Evolutionary conservation across 192 early-diverging fungal species (phyloP).

Genomic region (Polychytrium aggregatum): DNA sequence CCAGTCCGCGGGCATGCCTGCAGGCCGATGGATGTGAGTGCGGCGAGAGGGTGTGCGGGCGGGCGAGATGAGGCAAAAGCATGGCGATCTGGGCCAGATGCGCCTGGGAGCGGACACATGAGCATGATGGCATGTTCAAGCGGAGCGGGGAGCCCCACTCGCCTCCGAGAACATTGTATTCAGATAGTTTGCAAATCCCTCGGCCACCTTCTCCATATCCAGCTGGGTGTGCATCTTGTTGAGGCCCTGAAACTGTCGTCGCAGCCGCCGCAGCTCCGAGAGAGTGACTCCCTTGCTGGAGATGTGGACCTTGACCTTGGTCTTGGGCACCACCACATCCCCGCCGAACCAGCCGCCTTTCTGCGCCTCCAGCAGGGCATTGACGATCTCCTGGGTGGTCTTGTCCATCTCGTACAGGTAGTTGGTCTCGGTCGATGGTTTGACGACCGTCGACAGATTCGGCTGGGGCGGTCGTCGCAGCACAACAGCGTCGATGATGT

Average conservation of each 20-base stretch:
- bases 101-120: too few relatives aligned
- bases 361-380: constrained; percentile 64
- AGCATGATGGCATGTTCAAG: too few relatives aligned
- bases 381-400: constrained; percentile 66
- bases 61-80: too few relatives aligned
- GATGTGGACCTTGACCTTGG: constrained; percentile 32
- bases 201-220: constrained; percentile 58
- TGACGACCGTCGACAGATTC: constrained; percentile 78
- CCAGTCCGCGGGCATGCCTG: too few relatives aligned
- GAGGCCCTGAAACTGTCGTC: constrained; percentile 75
- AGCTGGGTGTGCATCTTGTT: constrained; percentile 76
- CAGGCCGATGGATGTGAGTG: too few relatives aligned
- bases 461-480: constrained; percentile 63
- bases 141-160: too few relatives aligned
- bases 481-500: constrained; percentile 69
- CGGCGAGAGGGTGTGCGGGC: too few relatives aligned
- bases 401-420: constrained; percentile 85
- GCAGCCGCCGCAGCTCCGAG: constrained; percentile 65
- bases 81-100: too few relatives aligned
- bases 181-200: constrained; percentile 85
- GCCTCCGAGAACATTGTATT: too few relatives aligned
- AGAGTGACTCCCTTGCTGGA: constrained; percentile 66
- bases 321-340: constrained; percentile 49
- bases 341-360: constrained; percentile 48
- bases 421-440: constrained; percentile 82